Conservation (phyloP, 352 stramenopile genomes). For the Globisporangium sylvaticum region DNA sequence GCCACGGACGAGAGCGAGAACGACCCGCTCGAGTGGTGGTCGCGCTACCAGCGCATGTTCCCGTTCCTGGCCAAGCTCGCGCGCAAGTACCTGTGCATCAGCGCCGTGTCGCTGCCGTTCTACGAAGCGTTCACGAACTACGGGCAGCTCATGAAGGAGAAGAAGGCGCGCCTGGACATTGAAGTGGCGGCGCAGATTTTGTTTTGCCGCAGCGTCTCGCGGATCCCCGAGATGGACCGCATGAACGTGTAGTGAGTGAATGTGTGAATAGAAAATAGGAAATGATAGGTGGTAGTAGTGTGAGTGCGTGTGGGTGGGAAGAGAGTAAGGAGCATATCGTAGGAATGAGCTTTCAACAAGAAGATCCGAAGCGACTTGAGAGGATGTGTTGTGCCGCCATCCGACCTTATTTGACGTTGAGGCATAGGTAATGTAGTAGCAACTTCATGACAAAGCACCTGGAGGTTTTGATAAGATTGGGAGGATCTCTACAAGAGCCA, state of each 20-base stretch:
- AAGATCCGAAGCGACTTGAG: too few species aligned
- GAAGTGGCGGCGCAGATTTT: slow-evolving; percentile 75
- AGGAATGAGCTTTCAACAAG: neutral
- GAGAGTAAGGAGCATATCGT: neutral
- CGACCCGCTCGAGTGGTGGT: slow-evolving; percentile 83
- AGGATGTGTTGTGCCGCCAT: too few species aligned
- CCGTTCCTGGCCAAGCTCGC: slow-evolving; percentile 63
- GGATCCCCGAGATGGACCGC: slow-evolving; percentile 81
- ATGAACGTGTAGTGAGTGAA: slow-evolving; percentile 42
- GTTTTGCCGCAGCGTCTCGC: slow-evolving; percentile 73
- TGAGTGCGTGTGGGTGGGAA: neutral
- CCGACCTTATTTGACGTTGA: too few species aligned
- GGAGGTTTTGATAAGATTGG: too few species aligned
- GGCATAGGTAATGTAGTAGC: too few species aligned
- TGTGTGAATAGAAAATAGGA: neutral
- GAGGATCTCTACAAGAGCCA: too few species aligned
- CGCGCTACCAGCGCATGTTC: slow-evolving; percentile 65
- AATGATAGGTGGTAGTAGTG: neutral
- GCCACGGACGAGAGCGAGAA: slow-evolving; percentile 67
- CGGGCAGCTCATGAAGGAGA: slow-evolving; percentile 72
- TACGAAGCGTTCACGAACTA: slow-evolving; percentile 79
- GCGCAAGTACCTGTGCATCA: slow-evolving; percentile 77
- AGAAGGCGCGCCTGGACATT: slow-evolving; percentile 72
- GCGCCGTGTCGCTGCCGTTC: slow-evolving; percentile 67
- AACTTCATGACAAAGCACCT: too few species aligned